These are phyloP conservation scores for Hygrophorus pudorinus DNA, from an alignment of 768 basidiomycete species.

Conservation along the genomic window DNA sequence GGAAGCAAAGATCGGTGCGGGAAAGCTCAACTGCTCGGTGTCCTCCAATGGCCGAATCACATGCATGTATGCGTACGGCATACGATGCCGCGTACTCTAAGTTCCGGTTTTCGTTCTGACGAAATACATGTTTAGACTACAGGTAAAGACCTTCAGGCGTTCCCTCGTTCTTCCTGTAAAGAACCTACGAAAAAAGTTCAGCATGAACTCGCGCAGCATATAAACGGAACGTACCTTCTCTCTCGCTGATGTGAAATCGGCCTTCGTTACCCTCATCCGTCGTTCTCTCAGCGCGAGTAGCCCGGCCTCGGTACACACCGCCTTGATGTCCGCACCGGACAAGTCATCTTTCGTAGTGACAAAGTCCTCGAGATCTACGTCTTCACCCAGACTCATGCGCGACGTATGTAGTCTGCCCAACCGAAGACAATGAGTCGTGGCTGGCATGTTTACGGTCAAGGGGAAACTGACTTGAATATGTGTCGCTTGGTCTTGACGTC, in stretches of 20 bases:
- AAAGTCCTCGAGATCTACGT: slow-evolving; percentile 94
- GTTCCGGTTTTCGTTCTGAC: too few relatives aligned
- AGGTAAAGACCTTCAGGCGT: slow-evolving; percentile 48
- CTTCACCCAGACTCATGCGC: slow-evolving; percentile 80
- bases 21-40: too few relatives aligned
- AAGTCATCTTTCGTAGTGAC: slow-evolving; percentile 94
- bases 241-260: slow-evolving; percentile 81
- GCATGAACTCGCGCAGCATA: slow-evolving; percentile 3
- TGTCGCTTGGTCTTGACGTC: slow-evolving; percentile 99
- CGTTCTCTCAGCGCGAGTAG: slow-evolving; percentile 88
- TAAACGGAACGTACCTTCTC: slow-evolving; percentile 60
- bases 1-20: background rate
- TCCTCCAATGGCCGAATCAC: too few relatives aligned
- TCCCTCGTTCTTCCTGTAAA: slow-evolving; percentile 97
- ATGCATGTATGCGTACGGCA: too few relatives aligned
- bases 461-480: slow-evolving; percentile 70
- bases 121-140: too few relatives aligned
- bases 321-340: slow-evolving; percentile 98
- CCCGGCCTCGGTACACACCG: slow-evolving; percentile 98
- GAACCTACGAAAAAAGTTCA: slow-evolving; percentile 34
- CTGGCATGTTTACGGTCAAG: background rate
- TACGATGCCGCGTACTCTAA: too few relatives aligned
- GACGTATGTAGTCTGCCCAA: slow-evolving; percentile 72
- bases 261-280: slow-evolving; percentile 88
- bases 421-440: slow-evolving; percentile 6